phyloP scores from a whole-genome alignment of 2,329 filamentous ascomycete genomes.

The Coniochaeta ligniaria region DNA sequence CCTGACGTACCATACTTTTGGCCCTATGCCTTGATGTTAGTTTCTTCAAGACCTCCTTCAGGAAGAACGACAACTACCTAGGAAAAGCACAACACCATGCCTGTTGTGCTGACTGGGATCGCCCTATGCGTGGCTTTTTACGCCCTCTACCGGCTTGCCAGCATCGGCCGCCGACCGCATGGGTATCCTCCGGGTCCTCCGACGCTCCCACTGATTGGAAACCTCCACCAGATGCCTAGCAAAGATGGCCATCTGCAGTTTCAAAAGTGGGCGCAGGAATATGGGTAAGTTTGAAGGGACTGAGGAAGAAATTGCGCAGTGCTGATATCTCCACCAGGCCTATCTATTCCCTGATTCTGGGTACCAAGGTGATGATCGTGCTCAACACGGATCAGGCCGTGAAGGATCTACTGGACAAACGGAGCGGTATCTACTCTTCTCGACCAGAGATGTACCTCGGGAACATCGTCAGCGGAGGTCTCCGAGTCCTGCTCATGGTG shows the following conservation, averaged over 20 bases:
- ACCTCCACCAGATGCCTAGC: neutral
- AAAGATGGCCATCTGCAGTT: constrained; percentile 5
- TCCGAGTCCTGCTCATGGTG: constrained; percentile 5
- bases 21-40: too few species aligned
- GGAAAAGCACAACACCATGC: too few species aligned
- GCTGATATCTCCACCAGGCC: neutral
- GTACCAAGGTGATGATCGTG: constrained; percentile 5
- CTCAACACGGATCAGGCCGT: constrained; percentile 3
- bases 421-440: constrained; percentile 5
- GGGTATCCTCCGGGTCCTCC: too few species aligned
- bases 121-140: too few species aligned
- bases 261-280: constrained; percentile 7
- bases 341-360: constrained; percentile 8
- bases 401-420: constrained; percentile 8
- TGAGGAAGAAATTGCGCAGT: neutral
- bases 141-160: too few species aligned
- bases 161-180: too few species aligned
- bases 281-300: constrained; percentile 4
- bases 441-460: constrained; percentile 6
- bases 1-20: too few species aligned
- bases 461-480: neutral
- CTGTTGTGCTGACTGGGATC: too few species aligned
- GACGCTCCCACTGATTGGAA: too few species aligned
- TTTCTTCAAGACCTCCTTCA: too few species aligned
- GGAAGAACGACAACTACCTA: too few species aligned